A percentile compares a stretch with the other conserved stretches of the same genome.
Evolutionary conservation across 2,329 filamentous ascomycete species (phyloP).

Genomic region (Neofusicoccum kwambonambiense): DNA sequence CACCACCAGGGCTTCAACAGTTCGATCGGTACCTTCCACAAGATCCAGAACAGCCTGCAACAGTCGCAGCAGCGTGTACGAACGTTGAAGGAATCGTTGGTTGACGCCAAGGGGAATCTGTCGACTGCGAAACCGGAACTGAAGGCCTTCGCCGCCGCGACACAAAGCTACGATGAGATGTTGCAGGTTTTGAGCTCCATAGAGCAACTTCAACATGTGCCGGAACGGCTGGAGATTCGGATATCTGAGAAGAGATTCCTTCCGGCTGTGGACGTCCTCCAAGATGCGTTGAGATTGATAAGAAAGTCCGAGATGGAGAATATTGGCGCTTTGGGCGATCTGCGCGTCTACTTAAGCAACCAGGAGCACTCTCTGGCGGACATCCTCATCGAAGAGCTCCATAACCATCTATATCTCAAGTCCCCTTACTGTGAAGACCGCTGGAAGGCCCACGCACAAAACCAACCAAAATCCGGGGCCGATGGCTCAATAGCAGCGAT

Average conservation of each 20-base stretch:
- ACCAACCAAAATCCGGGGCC: constrained; percentile 52
- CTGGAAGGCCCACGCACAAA: constrained; percentile 80
- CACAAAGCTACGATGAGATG: constrained; percentile 87
- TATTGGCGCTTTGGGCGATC: constrained; percentile 82
- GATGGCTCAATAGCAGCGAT: constrained; percentile 29
- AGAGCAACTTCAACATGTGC: constrained; percentile 83
- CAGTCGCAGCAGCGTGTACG: constrained; percentile 83
- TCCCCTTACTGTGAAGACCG: constrained; percentile 95
- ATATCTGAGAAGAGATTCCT: constrained; percentile 97
- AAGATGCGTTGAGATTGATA: constrained; percentile 80
- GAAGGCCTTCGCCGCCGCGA: constrained; percentile 82
- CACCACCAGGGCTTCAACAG: constrained; percentile 99
- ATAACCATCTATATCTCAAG: constrained; percentile 95
- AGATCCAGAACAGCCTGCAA: constrained; percentile 92
- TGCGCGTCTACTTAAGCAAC: constrained; percentile 85
- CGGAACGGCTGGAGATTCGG: constrained; percentile 87
- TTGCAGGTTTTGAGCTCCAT: constrained; percentile 69
- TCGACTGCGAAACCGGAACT: constrained; percentile 86
- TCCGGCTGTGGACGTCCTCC: constrained; percentile 86
- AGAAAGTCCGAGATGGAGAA: constrained; percentile 85
- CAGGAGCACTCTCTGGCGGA: constrained; percentile 91
- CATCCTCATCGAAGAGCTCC: constrained; percentile 93
- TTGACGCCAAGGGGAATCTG: constrained; percentile 75
- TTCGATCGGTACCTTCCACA: constrained; percentile 98
- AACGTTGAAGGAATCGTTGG: constrained; percentile 76